These are phyloP conservation scores for Fusarium keratoplasticum DNA, from an alignment of 2,329 filamentous ascomycete genomes.

Conservation along the genomic window DNA sequence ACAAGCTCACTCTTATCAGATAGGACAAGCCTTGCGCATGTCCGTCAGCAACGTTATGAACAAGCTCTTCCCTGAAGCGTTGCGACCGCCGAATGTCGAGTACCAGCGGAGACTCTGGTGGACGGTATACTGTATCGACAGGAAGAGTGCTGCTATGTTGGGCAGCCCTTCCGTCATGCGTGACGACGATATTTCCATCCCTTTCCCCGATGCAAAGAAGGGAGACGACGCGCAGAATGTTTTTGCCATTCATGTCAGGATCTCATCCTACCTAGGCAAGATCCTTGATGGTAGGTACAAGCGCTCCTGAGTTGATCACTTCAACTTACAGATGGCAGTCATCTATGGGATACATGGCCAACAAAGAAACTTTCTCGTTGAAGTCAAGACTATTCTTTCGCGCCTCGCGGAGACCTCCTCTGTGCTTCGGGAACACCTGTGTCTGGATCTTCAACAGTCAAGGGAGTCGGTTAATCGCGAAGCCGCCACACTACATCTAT, in stretches of 20 bases:
- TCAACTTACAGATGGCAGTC: slow-evolving; percentile 1
- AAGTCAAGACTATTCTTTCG: slow-evolving; percentile 33
- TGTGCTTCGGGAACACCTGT: slow-evolving; percentile 21
- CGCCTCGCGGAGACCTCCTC: slow-evolving; percentile 25
- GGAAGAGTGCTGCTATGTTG: slow-evolving; percentile 33
- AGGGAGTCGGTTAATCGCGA: slow-evolving; percentile 29
- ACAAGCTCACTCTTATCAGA: not conserved
- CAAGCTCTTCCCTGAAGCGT: slow-evolving; percentile 26
- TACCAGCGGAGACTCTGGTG: slow-evolving; percentile 35
- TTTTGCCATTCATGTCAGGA: slow-evolving; percentile 30
- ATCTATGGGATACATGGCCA: slow-evolving; percentile 29
- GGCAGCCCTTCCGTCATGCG: slow-evolving; percentile 31
- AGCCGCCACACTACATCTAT: slow-evolving; percentile 31
- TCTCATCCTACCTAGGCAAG: slow-evolving; percentile 35
- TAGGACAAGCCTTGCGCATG: slow-evolving; percentile 31
- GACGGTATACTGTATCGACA: slow-evolving; percentile 38
- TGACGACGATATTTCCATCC: slow-evolving; percentile 35
- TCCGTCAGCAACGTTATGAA: slow-evolving; percentile 33
- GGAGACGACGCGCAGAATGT: slow-evolving; percentile 26
- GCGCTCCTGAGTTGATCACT: too few species aligned
- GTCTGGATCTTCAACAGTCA: slow-evolving; percentile 17
- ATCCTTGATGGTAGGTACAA: slow-evolving; percentile 31
- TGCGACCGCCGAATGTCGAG: slow-evolving; percentile 24
- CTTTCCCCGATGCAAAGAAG: slow-evolving; percentile 16
- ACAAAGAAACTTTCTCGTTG: slow-evolving; percentile 26